Conservation (phyloP, 2,329 filamentous ascomycete genomes). For the Ceratocystis colombiana region DNA sequence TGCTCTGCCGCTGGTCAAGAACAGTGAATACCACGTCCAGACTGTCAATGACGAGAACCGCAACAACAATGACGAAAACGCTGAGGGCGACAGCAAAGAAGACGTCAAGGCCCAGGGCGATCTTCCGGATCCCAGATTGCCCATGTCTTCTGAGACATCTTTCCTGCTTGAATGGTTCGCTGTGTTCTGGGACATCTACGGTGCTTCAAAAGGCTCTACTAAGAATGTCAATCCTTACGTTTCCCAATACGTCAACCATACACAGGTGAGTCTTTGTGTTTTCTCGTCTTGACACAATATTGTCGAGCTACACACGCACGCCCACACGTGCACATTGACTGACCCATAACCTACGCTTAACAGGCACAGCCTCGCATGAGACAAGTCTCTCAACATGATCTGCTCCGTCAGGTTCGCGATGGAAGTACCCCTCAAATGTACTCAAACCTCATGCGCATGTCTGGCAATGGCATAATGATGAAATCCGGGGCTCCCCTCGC, state of each 20-base stretch:
- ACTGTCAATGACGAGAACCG: constrained; percentile 49
- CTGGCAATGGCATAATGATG: constrained; percentile 51
- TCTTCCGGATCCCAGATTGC: constrained; percentile 63
- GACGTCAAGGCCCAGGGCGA: constrained; percentile 67
- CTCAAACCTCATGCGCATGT: constrained; percentile 59
- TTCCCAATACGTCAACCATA: constrained; percentile 68
- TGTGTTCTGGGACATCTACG: constrained; percentile 93
- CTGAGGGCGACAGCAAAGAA: constrained; percentile 77
- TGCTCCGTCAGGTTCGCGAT: constrained; percentile 63
- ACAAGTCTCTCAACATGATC: constrained; percentile 65
- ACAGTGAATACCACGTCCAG: constrained; percentile 29
- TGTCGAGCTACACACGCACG: background rate
- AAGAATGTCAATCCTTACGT: constrained; percentile 55
- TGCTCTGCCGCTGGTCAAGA: constrained; percentile 61
- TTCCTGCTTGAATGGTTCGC: constrained; percentile 98
- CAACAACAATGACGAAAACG: constrained; percentile 60
- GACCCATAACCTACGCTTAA: background rate
- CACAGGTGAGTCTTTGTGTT: constrained; percentile 51
- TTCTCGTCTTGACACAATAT: background rate
- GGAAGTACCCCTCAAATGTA: constrained; percentile 46
- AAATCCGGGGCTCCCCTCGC: constrained; percentile 54
- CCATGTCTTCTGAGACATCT: constrained; percentile 54
- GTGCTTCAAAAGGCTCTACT: constrained; percentile 56
- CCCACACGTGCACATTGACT: background rate
- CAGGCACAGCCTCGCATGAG: constrained; percentile 60